Base-by-base conservation (phyloP, 176 grass and related monocot species). In the Oryza punctata region DNA sequence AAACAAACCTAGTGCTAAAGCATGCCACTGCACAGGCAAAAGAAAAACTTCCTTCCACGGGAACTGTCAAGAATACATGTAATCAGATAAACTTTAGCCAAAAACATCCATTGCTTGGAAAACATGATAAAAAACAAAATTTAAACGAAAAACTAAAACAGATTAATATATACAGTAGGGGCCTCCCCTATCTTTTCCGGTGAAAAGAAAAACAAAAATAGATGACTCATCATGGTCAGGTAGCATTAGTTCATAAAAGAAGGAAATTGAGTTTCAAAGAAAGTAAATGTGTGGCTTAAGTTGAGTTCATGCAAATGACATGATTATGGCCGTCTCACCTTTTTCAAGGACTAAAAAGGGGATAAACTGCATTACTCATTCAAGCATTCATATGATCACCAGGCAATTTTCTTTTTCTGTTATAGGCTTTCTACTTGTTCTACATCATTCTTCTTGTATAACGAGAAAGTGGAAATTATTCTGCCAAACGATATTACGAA, bases 21-120 rank as follows among this genome's bases (percentile, higher is more conserved):
- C 97, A 99, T 99, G 97, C 91, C 91, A 94, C 70, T 96, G 93
- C 75, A 96, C 97, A 16, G 97, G 97, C 82, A 96, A 84, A 94
- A 96, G 86, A 66, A 64, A 63, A 78, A 89, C 44, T 88, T 99
- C 93, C 83, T 96, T 94, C 93, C 93, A 99, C 24, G 86, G 93
- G 76, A 96, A 91, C 97, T 99, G 75, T 65, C 86, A 83, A 24
- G 66, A 94, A 89, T 24, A 69, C 76, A 84, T 57, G 50, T 68
- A 70, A 65, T 83, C 13, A 80, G 32, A 84, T 15, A 70, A 37
- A 50, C 18, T 66, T 67, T 45, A 79, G 44, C 16, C 1, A 65
- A 61, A 72, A 77, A 71, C 21, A 78, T 78, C 49, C n/a, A 90
- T 33, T 69, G 52, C 49, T 57, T n/a, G 52, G 19, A 12, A 65